Percentiles rank a stretch among this genome's conserved stretches.
phyloP scores from a whole-genome alignment of 495 filamentous ascomycete species.

The Penicillium soppii region DNA sequence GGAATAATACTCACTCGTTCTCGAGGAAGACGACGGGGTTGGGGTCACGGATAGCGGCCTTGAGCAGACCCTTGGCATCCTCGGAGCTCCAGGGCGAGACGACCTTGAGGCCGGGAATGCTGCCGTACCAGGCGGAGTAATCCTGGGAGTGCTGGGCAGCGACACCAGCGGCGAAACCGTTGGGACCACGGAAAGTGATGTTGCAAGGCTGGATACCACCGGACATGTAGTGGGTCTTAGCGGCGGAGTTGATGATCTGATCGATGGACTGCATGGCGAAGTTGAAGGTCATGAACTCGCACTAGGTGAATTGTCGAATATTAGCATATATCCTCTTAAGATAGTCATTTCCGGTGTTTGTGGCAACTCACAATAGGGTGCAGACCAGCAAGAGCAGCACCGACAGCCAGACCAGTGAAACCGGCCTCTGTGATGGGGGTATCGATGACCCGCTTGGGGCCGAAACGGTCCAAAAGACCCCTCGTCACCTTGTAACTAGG shows the following conservation, averaged over 20 bases:
- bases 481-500: slow-evolving; percentile 94
- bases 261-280: slow-evolving; percentile 99
- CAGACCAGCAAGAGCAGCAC: slow-evolving; percentile 89
- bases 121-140: slow-evolving; percentile 97
- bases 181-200: slow-evolving; percentile 98
- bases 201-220: slow-evolving; percentile 99
- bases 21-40: slow-evolving; percentile 95
- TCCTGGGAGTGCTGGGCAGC: slow-evolving; percentile 98
- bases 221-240: slow-evolving; percentile 99
- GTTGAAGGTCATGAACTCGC: slow-evolving; percentile 99
- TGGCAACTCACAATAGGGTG: slow-evolving; percentile 78
- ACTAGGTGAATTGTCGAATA: slow-evolving; percentile 56
- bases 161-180: slow-evolving; percentile 95
- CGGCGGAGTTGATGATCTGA: slow-evolving; percentile 98
- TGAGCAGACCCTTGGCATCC: slow-evolving; percentile 96
- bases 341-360: not conserved
- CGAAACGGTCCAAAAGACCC: slow-evolving; percentile 93
- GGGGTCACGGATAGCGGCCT: slow-evolving; percentile 96
- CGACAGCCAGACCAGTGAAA: slow-evolving; percentile 88
- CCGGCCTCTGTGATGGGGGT: slow-evolving; percentile 97
- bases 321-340: not conserved
- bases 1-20: slow-evolving; percentile 69
- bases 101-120: slow-evolving; percentile 96
- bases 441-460: slow-evolving; percentile 96
- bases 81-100: slow-evolving; percentile 93